A percentile compares a stretch with the other conserved stretches of the same genome.
Conservation (phyloP, 148 eudicot species). For the Amaranthus palmeri region DNA sequence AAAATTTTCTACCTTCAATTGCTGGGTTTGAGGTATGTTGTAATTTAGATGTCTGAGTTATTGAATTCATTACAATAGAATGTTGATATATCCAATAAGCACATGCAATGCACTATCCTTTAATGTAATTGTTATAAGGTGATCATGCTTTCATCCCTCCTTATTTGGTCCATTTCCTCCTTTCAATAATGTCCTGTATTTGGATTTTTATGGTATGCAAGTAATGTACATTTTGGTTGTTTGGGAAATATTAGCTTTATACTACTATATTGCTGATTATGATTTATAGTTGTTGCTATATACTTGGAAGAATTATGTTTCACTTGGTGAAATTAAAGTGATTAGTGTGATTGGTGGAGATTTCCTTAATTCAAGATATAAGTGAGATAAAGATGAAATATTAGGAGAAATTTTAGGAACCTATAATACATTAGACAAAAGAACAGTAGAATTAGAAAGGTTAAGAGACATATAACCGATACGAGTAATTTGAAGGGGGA, state of each 20-base stretch:
- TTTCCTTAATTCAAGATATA: too few relatives aligned
- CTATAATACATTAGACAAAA: too few relatives aligned
- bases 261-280: background rate
- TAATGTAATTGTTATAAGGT: background rate
- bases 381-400: too few relatives aligned
- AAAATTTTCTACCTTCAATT: background rate
- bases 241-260: background rate
- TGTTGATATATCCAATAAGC: slow-evolving; percentile 5
- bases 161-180: background rate
- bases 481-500: too few relatives aligned
- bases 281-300: background rate
- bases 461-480: too few relatives aligned
- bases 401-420: too few relatives aligned
- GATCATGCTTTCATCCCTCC: slow-evolving; percentile 1
- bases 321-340: too few relatives aligned
- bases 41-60: background rate
- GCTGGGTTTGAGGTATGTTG: slow-evolving; percentile 6
- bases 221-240: background rate
- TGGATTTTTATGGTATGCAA: background rate
- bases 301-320: background rate
- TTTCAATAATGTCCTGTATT: background rate
- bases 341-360: too few relatives aligned
- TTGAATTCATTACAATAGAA: background rate
- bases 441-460: too few relatives aligned
- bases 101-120: background rate